Conservation (phyloP, 306 rosid genomes). For the Vigna reflexopilosa region DNA sequence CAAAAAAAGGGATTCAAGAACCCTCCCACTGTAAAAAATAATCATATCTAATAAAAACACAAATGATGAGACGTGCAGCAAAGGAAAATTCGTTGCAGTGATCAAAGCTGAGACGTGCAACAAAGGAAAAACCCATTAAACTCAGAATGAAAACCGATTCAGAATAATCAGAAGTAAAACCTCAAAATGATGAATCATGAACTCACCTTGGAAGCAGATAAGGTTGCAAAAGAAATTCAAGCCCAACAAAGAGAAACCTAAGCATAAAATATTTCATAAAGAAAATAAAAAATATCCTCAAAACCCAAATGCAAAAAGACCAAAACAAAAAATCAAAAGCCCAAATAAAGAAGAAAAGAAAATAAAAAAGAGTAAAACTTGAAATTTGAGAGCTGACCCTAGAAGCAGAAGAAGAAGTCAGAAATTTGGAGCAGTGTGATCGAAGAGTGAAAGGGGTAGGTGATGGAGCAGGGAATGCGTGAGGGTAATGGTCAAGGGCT, state of each 20-base stretch:
- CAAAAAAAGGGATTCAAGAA: constrained; percentile 1
- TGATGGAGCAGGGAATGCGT: too few species aligned
- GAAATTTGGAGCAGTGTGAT: not conserved
- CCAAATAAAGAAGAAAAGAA: not conserved
- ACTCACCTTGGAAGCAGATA: constrained; percentile 28
- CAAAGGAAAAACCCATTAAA: not conserved
- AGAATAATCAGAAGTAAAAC: not conserved
- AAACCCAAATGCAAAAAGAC: not conserved
- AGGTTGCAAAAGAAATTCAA: constrained; percentile 9
- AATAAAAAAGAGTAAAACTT: not conserved
- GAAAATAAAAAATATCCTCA: not conserved
- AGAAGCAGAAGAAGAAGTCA: not conserved
- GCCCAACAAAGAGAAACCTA: not conserved
- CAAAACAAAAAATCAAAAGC: not conserved
- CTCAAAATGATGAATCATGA: not conserved
- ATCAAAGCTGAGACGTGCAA: constrained; percentile 31
- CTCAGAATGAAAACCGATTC: not conserved
- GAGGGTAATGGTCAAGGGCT: constrained; percentile 62
- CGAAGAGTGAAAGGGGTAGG: too few species aligned
- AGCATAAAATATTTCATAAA: constrained; percentile 12
- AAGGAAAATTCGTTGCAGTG: too few species aligned
- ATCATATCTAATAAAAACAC: not conserved
- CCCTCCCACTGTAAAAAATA: not conserved
- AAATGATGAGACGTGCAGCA: too few species aligned
- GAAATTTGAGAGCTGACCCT: constrained; percentile 25